Evolutionary conservation across 257 asterid species (phyloP).

Genomic region (Fraxinus quadrangulata): DNA sequence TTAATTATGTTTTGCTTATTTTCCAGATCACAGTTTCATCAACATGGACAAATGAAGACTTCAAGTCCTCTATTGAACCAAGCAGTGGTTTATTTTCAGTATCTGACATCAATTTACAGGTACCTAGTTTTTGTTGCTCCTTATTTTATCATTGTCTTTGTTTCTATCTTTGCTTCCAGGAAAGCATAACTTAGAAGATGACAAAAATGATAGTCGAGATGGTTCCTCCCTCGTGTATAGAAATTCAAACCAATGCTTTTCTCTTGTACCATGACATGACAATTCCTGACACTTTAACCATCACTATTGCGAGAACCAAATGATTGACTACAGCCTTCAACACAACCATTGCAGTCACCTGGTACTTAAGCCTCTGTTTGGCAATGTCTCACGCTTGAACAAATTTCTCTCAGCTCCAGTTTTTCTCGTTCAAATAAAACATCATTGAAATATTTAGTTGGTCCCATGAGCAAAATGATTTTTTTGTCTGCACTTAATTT

Average conservation of each 20-base stretch:
- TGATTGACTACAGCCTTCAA: neutral
- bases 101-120: conserved; percentile 86
- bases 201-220: neutral
- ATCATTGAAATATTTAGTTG: neutral
- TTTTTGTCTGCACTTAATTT: neutral
- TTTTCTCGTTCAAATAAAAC: neutral
- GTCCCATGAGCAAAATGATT: neutral
- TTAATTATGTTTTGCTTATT: conserved; percentile 26
- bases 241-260: neutral
- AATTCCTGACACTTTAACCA: neutral
- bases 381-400: neutral
- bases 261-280: neutral
- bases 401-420: neutral
- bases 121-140: conserved; percentile 27
- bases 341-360: neutral
- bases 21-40: conserved; percentile 63
- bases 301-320: neutral
- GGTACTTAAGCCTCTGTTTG: neutral
- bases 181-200: neutral
- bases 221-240: neutral
- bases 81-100: conserved; percentile 42
- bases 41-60: conserved; percentile 78
- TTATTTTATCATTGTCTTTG: neutral
- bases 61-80: conserved; percentile 58
- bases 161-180: neutral